These are phyloP conservation scores for Colletotrichum abscissum DNA, from an alignment of 2,329 filamentous ascomycete species.

Conservation along the genomic window DNA sequence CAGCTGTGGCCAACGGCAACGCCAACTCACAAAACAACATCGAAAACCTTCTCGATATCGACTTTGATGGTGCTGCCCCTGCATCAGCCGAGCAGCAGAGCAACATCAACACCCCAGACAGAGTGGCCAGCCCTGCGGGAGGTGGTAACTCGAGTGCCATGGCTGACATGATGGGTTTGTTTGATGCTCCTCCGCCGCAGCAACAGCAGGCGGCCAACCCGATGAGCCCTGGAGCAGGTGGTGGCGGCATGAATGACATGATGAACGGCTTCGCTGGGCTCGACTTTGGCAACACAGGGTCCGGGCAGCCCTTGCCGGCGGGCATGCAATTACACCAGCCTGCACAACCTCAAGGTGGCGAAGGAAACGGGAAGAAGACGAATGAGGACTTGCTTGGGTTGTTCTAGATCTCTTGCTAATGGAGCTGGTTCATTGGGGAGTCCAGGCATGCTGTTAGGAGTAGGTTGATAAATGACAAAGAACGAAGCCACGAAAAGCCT, in stretches of 20 bases:
- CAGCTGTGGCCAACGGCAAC: constrained; percentile 68
- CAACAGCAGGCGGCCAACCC: constrained; percentile 48
- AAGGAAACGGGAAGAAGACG: constrained; percentile 62
- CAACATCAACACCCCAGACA: constrained; percentile 72
- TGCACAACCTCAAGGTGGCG: constrained; percentile 46
- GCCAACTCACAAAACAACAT: constrained; percentile 77
- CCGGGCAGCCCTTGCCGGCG: constrained; percentile 72
- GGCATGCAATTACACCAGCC: constrained; percentile 63
- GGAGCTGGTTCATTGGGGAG: constrained; percentile 24
- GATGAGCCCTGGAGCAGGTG: constrained; percentile 38
- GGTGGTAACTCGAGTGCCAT: constrained; percentile 58
- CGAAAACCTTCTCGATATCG: constrained; percentile 95
- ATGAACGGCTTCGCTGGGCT: constrained; percentile 90
- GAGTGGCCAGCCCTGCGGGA: constrained; percentile 71
- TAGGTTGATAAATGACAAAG: constrained; percentile 37
- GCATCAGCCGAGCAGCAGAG: constrained; percentile 78
- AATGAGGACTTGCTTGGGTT: constrained; percentile 69
- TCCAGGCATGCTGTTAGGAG: constrained; percentile 34
- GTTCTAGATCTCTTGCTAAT: constrained; percentile 45
- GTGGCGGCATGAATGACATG: constrained; percentile 83
- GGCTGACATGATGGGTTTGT: constrained; percentile 76
- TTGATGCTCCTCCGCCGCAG: constrained; percentile 72
- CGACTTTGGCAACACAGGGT: constrained; percentile 71
- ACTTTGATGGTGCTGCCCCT: constrained; percentile 92
- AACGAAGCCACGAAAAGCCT: constrained; percentile 35